Evolutionary conservation across 306 rosid genomes (phyloP), one percentile per base, ranked within the genome.

Genomic region (Cercis canadensis): DNA sequence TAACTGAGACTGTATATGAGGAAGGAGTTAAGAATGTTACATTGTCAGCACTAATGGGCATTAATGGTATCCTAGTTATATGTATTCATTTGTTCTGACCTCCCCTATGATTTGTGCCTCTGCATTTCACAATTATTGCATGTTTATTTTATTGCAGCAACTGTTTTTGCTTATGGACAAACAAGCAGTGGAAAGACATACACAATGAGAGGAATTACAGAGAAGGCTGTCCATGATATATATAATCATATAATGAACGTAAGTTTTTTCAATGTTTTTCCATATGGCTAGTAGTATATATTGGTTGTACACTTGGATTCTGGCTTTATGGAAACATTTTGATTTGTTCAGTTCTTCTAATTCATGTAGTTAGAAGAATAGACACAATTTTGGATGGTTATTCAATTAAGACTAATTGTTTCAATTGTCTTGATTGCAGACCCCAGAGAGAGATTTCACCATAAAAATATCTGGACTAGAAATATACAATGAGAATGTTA

Each of bases 121-220:
- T 18, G 57, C 44, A 55, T 71, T 56, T 41, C 40, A 37, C 59
- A 34, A 69, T 49, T 58, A 37, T 44, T 61, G 49, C 50, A 45
- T 62, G 59, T 68, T 54, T 69, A 14, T 47, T 73, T 43, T 69
- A 11, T 58, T 74, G 78, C 90, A 95, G 99, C 99, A 60, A 95
- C 99, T 49, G 82, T 95, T 57, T 95, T 95, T 70, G 97, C 99
- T 7, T 95, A 95, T 77, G 99, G 99, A 78, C 99, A 95, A 86
- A 95, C 99, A 34, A 95, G 99, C 84, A 95, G 99, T 72, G 99
- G 99, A 43, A 95, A 95, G 86, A 95, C 99, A 17, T 95, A 84
- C 66, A 95, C 99, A 39, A 95, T 95, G 99, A 85, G 97, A 80
- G 99, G 99, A 75, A 89, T 95, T 61, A 95, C 99, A 55, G 99